A percentile compares a stretch with the other conserved stretches of the same genome.
These are phyloP conservation scores for Helianthus annuus DNA, from an alignment of 129 eudicot genomes.

Conservation along the genomic window DNA sequence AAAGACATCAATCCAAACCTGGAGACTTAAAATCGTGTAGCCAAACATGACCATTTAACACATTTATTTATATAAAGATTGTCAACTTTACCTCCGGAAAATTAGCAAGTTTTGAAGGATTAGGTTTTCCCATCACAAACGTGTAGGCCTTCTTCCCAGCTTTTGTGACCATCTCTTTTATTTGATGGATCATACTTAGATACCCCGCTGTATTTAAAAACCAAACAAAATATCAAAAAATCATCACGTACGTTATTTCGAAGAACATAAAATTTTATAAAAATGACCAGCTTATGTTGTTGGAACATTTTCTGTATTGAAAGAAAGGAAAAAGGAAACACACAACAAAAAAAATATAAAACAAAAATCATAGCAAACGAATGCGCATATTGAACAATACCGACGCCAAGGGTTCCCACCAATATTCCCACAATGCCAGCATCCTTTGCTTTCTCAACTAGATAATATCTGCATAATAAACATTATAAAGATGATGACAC, in stretches of 20 bases:
- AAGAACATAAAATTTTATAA: background rate
- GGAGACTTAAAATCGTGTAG: background rate
- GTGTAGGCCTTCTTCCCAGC: conserved; percentile 91
- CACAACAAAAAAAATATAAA: background rate
- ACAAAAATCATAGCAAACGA: conserved; percentile 10
- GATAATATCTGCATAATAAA: conserved; percentile 63
- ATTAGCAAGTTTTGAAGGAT: conserved; percentile 96
- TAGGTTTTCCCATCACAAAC: conserved; percentile 92
- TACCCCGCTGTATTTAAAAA: conserved; percentile 81
- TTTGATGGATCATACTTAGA: conserved; percentile 75
- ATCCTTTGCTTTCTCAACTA: conserved; percentile 98
- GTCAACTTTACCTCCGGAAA: conserved; percentile 80
- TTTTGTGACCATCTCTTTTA: conserved; percentile 71
- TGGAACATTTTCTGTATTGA: background rate
- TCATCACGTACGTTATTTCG: conserved; percentile 6
- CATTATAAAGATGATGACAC: conserved; percentile 19
- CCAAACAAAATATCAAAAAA: conserved; percentile 11
- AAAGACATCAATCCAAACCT: background rate
- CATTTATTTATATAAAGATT: background rate
- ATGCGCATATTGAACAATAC: conserved; percentile 39
- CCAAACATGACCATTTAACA: background rate
- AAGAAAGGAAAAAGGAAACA: background rate
- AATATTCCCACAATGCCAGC: conserved; percentile 90
- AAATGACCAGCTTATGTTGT: background rate
- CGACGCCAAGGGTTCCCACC: conserved; percentile 98